These are phyloP conservation scores for Tricholoma sp. DNA, from an alignment of 768 basidiomycete genomes.

Conservation along the genomic window DNA sequence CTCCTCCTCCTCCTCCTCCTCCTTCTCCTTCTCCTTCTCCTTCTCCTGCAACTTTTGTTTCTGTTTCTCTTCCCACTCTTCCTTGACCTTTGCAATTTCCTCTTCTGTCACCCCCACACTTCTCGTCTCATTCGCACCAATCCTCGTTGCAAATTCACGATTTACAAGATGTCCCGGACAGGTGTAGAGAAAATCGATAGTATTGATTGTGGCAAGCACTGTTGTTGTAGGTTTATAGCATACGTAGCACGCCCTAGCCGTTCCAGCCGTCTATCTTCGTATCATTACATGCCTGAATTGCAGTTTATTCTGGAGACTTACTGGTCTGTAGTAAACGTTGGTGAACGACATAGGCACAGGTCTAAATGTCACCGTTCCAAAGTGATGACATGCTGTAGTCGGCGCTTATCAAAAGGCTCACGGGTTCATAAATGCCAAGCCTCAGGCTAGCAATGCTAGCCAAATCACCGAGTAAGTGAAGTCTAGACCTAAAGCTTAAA, in stretches of 20 bases:
- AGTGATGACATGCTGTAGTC: too few species aligned
- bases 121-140: constrained; percentile 29
- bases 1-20: too few species aligned
- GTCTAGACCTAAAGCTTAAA: too few species aligned
- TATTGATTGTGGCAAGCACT: constrained; percentile 80
- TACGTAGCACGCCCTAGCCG: constrained; percentile 70
- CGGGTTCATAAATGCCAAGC: too few species aligned
- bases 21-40: constrained; percentile 36
- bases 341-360: constrained; percentile 54
- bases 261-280: constrained; percentile 60
- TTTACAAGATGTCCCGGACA: constrained; percentile 82
- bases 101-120: constrained; percentile 51
- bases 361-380: too few species aligned
- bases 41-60: constrained; percentile 51
- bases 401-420: too few species aligned
- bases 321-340: constrained; percentile 89
- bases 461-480: too few species aligned
- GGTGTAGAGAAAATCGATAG: constrained; percentile 81
- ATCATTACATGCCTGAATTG: constrained; percentile 9
- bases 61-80: constrained; percentile 76
- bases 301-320: constrained; percentile 31
- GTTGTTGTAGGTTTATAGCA: constrained; percentile 78
- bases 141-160: constrained; percentile 60
- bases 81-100: constrained; percentile 73
- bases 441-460: too few species aligned